Conservation (phyloP, 306 rosid species). For the Luffa acutangula region DNA sequence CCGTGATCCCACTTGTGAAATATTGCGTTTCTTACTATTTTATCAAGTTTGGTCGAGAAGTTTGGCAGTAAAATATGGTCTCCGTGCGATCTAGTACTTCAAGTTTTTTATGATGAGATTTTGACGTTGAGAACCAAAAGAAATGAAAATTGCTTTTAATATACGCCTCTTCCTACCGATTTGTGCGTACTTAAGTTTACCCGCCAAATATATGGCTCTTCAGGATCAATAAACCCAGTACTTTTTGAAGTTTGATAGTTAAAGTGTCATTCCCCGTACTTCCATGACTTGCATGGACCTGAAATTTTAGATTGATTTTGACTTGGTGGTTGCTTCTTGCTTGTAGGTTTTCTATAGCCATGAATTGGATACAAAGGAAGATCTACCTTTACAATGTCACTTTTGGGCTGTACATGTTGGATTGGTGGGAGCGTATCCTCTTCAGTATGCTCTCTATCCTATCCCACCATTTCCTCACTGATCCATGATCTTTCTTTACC, state of each 20-base stretch:
- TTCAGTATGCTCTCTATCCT: slow-evolving; percentile 65
- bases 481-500: slow-evolving; percentile 1
- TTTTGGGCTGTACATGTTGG: slow-evolving; percentile 92
- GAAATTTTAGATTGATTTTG: background rate
- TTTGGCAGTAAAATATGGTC: background rate
- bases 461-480: background rate
- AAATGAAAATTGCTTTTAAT: no score
- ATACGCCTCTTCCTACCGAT: background rate
- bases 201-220: background rate
- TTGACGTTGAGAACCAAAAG: background rate
- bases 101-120: background rate
- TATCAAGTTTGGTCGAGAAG: background rate
- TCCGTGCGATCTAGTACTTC: background rate
- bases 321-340: background rate
- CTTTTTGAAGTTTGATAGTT: background rate
- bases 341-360: slow-evolving; percentile 18
- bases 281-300: background rate
- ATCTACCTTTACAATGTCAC: slow-evolving; percentile 84
- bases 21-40: background rate
- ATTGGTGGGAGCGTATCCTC: slow-evolving; percentile 90
- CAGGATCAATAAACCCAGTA: background rate
- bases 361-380: slow-evolving; percentile 93
- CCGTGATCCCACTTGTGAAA: background rate
- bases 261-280: background rate
- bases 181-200: background rate